Conservation (phyloP, 2,329 filamentous ascomycete species). For the Xylaria sp. region DNA sequence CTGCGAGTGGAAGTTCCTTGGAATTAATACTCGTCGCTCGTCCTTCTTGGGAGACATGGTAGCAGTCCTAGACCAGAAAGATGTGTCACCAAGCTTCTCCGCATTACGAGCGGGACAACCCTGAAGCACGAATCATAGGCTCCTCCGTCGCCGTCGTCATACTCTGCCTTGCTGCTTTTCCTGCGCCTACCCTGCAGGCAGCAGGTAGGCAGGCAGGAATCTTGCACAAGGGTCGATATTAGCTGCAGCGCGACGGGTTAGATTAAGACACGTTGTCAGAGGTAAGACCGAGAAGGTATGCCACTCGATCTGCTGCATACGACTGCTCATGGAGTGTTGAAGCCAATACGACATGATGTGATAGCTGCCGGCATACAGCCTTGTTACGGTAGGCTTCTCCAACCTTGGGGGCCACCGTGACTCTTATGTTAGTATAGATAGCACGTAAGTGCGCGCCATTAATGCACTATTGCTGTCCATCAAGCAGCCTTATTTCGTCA, state of each 20-base stretch:
- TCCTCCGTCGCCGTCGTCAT: not conserved
- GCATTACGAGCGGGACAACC: constrained; percentile 1
- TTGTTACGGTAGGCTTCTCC: not conserved
- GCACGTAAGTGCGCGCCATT: not conserved
- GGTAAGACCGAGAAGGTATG: constrained; percentile 7
- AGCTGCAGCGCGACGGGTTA: constrained; percentile 16
- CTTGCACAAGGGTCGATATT: constrained; percentile 21
- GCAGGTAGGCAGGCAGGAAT: constrained; percentile 10
- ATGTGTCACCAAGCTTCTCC: constrained; percentile 19
- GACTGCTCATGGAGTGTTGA: constrained; percentile 8
- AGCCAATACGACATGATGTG: constrained; percentile 5
- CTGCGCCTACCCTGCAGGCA: constrained; percentile 16
- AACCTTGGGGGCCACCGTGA: constrained; percentile 25
- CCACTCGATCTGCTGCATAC: constrained; percentile 14
- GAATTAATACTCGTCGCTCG: constrained; percentile 25
- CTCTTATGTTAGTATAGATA: constrained; percentile 3
- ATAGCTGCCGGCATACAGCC: constrained; percentile 15
- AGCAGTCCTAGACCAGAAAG: not conserved
- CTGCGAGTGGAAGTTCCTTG: constrained; percentile 4
- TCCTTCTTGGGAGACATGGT: not conserved
- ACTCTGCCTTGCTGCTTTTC: not conserved
- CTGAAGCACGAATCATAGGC: constrained; percentile 19
- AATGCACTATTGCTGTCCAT: not conserved
- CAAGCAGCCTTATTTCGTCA: constrained; percentile 5
- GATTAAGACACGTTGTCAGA: constrained; percentile 15